Percentiles rank a stretch among this genome's conserved stretches.
These are phyloP conservation scores for Trifolium dubium DNA, from an alignment of 306 rosid species.

Conservation along the genomic window DNA sequence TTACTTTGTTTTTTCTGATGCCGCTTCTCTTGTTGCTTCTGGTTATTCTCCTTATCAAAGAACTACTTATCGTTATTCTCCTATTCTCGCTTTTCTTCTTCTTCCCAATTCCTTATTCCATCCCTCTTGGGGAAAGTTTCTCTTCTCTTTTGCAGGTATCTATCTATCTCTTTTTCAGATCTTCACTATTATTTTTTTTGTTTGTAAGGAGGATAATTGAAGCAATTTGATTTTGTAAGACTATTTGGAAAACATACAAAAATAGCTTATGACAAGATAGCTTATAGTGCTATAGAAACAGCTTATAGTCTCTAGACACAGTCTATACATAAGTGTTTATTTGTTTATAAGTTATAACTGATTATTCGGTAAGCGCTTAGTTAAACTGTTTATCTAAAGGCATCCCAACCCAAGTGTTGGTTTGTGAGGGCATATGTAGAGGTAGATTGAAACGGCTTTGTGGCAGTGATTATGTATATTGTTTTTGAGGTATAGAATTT, in stretches of 20 bases:
- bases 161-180: background rate
- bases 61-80: constrained; percentile 89
- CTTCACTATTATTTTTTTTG: background rate
- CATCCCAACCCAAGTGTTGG: no score
- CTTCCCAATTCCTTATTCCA: constrained; percentile 74
- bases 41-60: constrained; percentile 85
- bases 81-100: constrained; percentile 82
- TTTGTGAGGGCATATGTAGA: background rate
- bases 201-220: no score
- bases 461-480: background rate
- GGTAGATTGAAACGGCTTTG: constrained; percentile 14
- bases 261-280: no score
- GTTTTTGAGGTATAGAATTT: background rate
- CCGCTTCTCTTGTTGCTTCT: constrained; percentile 76
- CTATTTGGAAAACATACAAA: no score
- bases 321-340: background rate
- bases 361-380: background rate
- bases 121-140: constrained; percentile 83
- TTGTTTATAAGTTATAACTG: no score
- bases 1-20: constrained; percentile 89
- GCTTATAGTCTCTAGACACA: no score
- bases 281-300: no score
- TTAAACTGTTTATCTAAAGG: no score
- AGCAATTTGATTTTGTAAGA: no score
- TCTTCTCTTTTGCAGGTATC: constrained; percentile 85